These are phyloP conservation scores for Geranomyces michiganensis DNA, from an alignment of 192 early-diverging fungal genomes.

Conservation along the genomic window DNA sequence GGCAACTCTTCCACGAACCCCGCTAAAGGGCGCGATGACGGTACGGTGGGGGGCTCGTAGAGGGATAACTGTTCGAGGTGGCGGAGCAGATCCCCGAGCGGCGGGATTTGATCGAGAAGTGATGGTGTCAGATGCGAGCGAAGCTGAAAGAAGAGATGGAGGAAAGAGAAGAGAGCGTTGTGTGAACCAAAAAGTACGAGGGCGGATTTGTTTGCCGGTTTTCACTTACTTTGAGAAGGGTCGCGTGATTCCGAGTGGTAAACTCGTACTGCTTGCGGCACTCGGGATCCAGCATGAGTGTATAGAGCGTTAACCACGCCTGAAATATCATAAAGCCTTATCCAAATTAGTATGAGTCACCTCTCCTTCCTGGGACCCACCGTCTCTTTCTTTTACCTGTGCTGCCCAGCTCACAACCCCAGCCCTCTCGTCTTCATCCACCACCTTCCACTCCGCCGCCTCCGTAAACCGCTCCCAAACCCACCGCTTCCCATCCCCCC, in stretches of 20 bases:
- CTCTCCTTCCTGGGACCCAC: no score
- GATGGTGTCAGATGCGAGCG: slow-evolving; percentile 40
- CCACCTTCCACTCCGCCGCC: slow-evolving; percentile 36
- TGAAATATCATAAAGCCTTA: no score
- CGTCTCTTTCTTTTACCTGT: slow-evolving; percentile 37
- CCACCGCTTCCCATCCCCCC: slow-evolving; percentile 8
- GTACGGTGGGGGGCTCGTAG: slow-evolving; percentile 30
- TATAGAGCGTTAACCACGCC: slow-evolving; percentile 56
- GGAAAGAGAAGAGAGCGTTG: background rate
- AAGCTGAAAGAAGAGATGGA: slow-evolving; percentile 21
- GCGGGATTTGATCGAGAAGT: slow-evolving; percentile 52
- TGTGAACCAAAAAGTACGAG: background rate
- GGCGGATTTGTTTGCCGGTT: background rate
- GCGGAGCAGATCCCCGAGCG: slow-evolving; percentile 45
- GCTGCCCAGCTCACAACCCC: slow-evolving; percentile 47
- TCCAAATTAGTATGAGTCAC: no score
- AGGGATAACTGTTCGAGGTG: slow-evolving; percentile 54
- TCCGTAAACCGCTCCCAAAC: slow-evolving; percentile 40
- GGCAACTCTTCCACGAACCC: slow-evolving; percentile 41
- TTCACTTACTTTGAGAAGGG: slow-evolving; percentile 51
- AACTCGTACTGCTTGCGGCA: slow-evolving; percentile 49
- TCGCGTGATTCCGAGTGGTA: slow-evolving; percentile 39
- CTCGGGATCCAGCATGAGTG: slow-evolving; percentile 49
- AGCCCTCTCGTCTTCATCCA: slow-evolving; percentile 41
- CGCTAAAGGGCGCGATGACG: background rate